phyloP scores from a whole-genome alignment of 2,329 filamentous ascomycete species.

The Fusarium brevicatenulatum region DNA sequence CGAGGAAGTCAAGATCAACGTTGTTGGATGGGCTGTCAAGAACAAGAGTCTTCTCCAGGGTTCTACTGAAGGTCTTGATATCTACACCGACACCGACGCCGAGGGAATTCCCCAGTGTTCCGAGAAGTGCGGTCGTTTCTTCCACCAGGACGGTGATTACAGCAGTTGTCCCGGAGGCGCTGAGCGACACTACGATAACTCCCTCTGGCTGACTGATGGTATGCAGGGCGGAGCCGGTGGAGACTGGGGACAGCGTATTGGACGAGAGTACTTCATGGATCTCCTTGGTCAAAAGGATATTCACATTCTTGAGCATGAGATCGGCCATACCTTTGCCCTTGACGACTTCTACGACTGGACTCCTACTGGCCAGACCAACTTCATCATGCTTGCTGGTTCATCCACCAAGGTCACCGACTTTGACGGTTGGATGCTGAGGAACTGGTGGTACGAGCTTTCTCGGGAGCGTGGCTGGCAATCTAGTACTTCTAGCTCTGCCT shows the following conservation, averaged over 20 bases:
- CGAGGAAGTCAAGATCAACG: conserved; percentile 50
- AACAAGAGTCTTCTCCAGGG: conserved; percentile 52
- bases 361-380: conserved; percentile 53
- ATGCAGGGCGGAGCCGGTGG: conserved; percentile 57
- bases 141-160: conserved; percentile 57
- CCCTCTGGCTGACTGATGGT: conserved; percentile 60
- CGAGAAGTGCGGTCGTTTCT: conserved; percentile 55
- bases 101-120: conserved; percentile 55
- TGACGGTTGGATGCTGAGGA: conserved; percentile 60
- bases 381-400: conserved; percentile 59
- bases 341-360: conserved; percentile 57
- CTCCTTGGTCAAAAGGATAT: conserved; percentile 50
- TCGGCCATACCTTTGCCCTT: conserved; percentile 57
- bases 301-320: conserved; percentile 60
- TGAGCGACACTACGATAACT: conserved; percentile 56
- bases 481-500: neutral
- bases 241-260: conserved; percentile 59
- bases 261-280: conserved; percentile 55
- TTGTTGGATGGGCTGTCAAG: conserved; percentile 57
- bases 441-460: conserved; percentile 56
- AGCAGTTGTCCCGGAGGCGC: conserved; percentile 49
- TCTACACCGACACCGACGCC: conserved; percentile 55
- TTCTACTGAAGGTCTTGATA: conserved; percentile 49
- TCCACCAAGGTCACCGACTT: conserved; percentile 57
- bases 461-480: conserved; percentile 45